Base-by-base conservation (phyloP, 1,284 basidiomycete genomes). In the Exsudoporus floridanus region DNA sequence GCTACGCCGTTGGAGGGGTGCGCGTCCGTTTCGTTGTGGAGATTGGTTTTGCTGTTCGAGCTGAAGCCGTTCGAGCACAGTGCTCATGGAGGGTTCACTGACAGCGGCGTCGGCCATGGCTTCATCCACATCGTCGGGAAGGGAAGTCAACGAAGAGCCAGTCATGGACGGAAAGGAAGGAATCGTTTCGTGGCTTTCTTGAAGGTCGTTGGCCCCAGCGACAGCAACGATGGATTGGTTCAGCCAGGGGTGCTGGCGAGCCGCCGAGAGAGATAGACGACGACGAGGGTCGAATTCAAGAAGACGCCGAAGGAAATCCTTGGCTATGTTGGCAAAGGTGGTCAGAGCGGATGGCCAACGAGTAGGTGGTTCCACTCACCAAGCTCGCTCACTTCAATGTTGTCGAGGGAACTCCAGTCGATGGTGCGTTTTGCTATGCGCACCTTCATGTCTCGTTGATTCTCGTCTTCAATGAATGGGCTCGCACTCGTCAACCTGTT, bases 381-480 rank as follows among this genome's bases (percentile, higher is more conserved):
- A 4, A 58, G 49, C 0, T 67, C 58, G 30, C 72, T 77, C n/a
- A 80, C 65, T 1, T 63, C 56, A 7, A 66, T 46, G 3, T 70
- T 46, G 21, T 67, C 49, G 37, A 94, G 75, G 19, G 73, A 64
- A 2, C 64, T 56, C 82, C 86, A 89, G 55, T 90, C 83, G 45
- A 91, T 79, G 3, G 59, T 69, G 12, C 90, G 84, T 28, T 68
- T 70, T 1, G 72, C 65, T 34, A 90, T 83, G 9, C 82, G 78
- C 30, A 73, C 65, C 37, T 76, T 74, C 47, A 87, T 74, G 52
- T 84, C 83, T 2, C 73, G 67, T 19, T 76, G 73, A 25, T 64
- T 67, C 4, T 84, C 82, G 25, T 87, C 83, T 58, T 91, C 88
- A 19, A 83, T 72, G 70, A 93, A 92, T 0, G 90, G 88, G 27